Evolutionary conservation across 192 early-diverging fungal genomes (phyloP), one percentile per base, ranked within the genome.

Genomic region (Helicostylum pulchrum): DNA sequence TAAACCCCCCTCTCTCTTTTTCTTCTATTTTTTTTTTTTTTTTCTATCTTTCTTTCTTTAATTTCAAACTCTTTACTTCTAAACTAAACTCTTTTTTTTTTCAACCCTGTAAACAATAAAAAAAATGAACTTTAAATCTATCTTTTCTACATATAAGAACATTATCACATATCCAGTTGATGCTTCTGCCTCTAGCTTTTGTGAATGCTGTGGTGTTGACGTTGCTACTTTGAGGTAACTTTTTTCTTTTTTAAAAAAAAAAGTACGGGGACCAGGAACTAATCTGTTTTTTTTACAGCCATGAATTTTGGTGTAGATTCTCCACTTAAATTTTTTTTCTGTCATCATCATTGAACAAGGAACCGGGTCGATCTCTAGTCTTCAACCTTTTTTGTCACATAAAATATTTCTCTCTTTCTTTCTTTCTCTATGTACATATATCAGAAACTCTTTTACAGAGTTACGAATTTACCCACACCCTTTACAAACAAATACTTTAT

Each of bases 281-380:
- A 20, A 17, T 4, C 10, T n/a, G 32, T 34, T 7, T 14, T 39
- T 56, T 39, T 7, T 62, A 12, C 50, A 62, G 61, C 1, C 61
- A 62, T 62, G 61, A 62, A 21, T 62, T 62, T 15, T 62, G 61
- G 61, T 62, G 61, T 36, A 46, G 61, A 20, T 48, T 49, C 31
- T 7, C 61, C 11, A 62, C 15, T 23, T 60, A 60, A 23, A 45
- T 3, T 9, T 39, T 10, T n/a, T n/a, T n/a, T n/a, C n/a, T n/a
- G n/a, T n/a, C 26, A 26, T 26, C 26, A 26, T 2, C 26, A 26
- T n/a, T n/a, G n/a, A n/a, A 26, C 26, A 26, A 26, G 2, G 26
- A 26, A 26, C 26, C 26, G 26, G 26, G 26, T 26, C 2, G 26
- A 26, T 26, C 26, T 26, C 26, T 26, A 2, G 45, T 46, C 45